phyloP scores from a whole-genome alignment of 176 grass and related monocot genomes.

The Carex littledalei region DNA sequence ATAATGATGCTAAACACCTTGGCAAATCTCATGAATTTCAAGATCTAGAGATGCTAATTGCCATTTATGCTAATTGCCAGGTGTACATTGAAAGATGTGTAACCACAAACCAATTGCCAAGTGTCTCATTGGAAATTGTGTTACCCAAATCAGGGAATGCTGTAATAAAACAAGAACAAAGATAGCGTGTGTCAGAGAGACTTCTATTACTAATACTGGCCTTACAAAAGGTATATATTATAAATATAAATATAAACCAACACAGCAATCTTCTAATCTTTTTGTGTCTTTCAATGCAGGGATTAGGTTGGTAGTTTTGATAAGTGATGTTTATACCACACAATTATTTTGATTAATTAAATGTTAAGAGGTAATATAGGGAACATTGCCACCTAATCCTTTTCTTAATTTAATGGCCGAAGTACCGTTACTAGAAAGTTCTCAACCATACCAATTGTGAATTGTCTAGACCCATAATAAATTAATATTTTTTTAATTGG shows the following conservation, averaged over 20 bases:
- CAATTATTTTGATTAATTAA: neutral
- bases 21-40: neutral
- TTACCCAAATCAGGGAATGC: neutral
- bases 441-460: neutral
- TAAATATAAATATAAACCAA: neutral
- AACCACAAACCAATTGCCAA: neutral
- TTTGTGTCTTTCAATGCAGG: neutral
- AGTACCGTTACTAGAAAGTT: slow-evolving; percentile 3
- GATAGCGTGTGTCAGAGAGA: neutral
- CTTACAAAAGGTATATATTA: neutral
- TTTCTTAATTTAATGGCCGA: neutral
- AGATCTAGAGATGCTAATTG: neutral
- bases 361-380: neutral
- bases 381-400: slow-evolving; percentile 2
- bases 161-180: neutral
- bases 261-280: neutral
- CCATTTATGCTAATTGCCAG: neutral
- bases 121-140: slow-evolving; percentile 7
- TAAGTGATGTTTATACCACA: neutral
- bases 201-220: neutral
- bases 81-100: slow-evolving; percentile 3
- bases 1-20: neutral
- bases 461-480: neutral
- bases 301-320: neutral
- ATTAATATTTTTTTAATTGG: neutral